Evolutionary conservation across 768 basidiomycete genomes (phyloP).

Genomic region (Dendrothele bispora): DNA sequence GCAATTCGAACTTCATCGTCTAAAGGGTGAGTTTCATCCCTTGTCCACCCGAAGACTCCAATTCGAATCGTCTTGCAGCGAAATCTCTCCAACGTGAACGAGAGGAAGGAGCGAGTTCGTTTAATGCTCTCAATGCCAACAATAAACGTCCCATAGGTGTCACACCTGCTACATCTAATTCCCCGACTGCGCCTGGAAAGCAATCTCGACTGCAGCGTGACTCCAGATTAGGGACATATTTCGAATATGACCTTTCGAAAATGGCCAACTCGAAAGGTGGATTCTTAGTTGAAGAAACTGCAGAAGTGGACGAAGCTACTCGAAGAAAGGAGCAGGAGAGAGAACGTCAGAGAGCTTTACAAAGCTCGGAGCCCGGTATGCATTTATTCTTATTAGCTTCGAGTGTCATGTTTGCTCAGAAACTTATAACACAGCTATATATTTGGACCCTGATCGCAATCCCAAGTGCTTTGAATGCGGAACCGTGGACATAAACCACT

Average conservation of each 20-base stretch:
- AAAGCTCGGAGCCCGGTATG: constrained; percentile 76
- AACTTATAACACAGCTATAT: constrained; percentile 57
- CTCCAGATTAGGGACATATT: constrained; percentile 84
- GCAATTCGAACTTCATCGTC: constrained; percentile 74
- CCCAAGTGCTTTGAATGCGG: constrained; percentile 86
- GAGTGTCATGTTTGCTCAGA: neutral
- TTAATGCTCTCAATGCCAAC: constrained; percentile 54
- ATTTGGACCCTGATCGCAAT: constrained; percentile 69
- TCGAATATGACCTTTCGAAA: constrained; percentile 96
- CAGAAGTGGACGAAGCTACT: constrained; percentile 74
- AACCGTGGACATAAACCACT: constrained; percentile 86
- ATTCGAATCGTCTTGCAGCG: constrained; percentile 39
- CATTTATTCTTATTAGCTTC: constrained; percentile 4
- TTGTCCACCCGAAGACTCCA: neutral
- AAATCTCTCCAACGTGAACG: constrained; percentile 73
- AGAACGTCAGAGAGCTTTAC: constrained; percentile 74
- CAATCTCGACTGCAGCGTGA: constrained; percentile 66
- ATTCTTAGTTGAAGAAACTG: constrained; percentile 89
- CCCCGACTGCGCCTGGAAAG: constrained; percentile 44
- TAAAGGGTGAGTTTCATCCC: constrained; percentile 53
- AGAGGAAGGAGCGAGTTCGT: constrained; percentile 54
- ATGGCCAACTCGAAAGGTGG: constrained; percentile 97
- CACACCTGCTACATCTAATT: constrained; percentile 58
- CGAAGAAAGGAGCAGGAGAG: constrained; percentile 78
- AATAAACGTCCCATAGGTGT: constrained; percentile 72